Evolutionary conservation across 75 land plant species (phyloP), one percentile per base, ranked within the genome.

Genomic region (Larix kaempferi): DNA sequence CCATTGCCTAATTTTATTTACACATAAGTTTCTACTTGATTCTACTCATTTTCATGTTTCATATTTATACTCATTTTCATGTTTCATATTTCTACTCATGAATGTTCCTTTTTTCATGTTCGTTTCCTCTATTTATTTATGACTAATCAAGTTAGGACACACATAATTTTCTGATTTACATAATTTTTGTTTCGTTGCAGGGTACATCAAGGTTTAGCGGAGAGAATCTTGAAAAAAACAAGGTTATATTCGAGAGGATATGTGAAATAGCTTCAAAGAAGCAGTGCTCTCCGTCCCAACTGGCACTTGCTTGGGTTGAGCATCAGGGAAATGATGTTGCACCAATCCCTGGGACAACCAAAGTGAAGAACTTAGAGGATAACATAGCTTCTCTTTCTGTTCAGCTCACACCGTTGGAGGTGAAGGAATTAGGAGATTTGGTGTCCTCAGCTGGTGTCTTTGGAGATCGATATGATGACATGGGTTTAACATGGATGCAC

Each of bases 301-400:
- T 90, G n/a, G 86, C 92, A 55, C 67, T 89, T 72, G 88, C 92
- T 22, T 90, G 91, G 92, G 75, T 90, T 57, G 81, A 86, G 23
- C 86, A 88, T 56, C 91, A 88, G 80, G 92, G 88, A 52, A 63
- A 71, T 65, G 84, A 86, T 74, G 91, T 89, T 25, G 83, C 66
- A 6, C 88, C 91, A 35, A 89, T 90, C 39, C 92, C 91, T 12
- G 91, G 92, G 26, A 90, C 92, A 23, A 90, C 91, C 58, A 88
- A 89, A 80, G 77, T 77, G 26, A 83, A 82, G 37, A 89, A 89
- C n/a, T 74, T 88, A 10, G 79, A 88, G 25, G 77, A 82, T 41
- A 90, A 90, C 49, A 57, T 88, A 25, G 82, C 75, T 71, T 78
- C 91, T 22, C 73, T 85, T 27, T 59, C 55, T 52, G 82, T 88